phyloP scores from a whole-genome alignment of 192 early-diverging fungal species.

The Pecoramyces ruminantium region DNA sequence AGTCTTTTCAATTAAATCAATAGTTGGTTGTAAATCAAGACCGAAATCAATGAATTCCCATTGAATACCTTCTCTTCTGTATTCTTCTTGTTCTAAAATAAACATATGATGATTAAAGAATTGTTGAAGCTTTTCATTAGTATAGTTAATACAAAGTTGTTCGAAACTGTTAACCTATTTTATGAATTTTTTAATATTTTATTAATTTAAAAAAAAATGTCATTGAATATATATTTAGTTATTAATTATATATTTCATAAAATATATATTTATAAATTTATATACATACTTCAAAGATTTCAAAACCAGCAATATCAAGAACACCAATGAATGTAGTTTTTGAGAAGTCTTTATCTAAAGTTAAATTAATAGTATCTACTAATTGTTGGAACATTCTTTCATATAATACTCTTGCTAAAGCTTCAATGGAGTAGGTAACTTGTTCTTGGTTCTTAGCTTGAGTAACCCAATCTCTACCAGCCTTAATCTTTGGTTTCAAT shows the following conservation, averaged over 20 bases:
- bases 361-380: slow-evolving; percentile 73
- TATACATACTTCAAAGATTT: slow-evolving; percentile 75
- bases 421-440: slow-evolving; percentile 76
- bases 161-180: slow-evolving; percentile 96
- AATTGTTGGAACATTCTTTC: slow-evolving; percentile 90
- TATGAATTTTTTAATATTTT: too few relatives aligned
- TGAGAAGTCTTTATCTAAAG: slow-evolving; percentile 35
- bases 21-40: slow-evolving; percentile 90
- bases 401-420: slow-evolving; percentile 76
- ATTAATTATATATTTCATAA: too few relatives aligned
- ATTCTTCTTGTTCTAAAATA: slow-evolving; percentile 95
- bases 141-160: slow-evolving; percentile 99
- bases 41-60: slow-evolving; percentile 98
- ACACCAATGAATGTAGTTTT: slow-evolving; percentile 88
- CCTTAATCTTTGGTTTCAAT: slow-evolving; percentile 79
- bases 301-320: slow-evolving; percentile 96
- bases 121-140: slow-evolving; percentile 95
- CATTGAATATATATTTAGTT: too few relatives aligned
- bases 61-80: slow-evolving; percentile 86
- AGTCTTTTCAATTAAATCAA: slow-evolving; percentile 93
- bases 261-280: slow-evolving; percentile 5
- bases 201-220: too few relatives aligned
- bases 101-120: slow-evolving; percentile 99
- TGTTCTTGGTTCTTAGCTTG: slow-evolving; percentile 76
- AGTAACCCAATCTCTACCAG: slow-evolving; percentile 88